Conservation (phyloP, 2,329 filamentous ascomycete genomes). For the Aspergillus melleus region DNA sequence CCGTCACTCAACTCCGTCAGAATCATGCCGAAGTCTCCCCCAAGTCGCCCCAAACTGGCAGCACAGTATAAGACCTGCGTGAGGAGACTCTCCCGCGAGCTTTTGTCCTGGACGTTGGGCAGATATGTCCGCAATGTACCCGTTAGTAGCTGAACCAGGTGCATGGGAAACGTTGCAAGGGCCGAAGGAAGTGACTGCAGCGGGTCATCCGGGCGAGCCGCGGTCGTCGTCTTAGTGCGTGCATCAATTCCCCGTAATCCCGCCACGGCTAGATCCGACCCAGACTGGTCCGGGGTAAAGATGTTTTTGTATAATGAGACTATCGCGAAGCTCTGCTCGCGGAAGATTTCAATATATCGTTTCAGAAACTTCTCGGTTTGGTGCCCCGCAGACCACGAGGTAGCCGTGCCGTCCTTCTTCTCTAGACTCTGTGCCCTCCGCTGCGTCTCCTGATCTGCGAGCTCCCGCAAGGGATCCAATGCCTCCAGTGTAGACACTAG, state of each 20-base stretch:
- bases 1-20: slow-evolving; percentile 61
- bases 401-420: slow-evolving; percentile 23
- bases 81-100: slow-evolving; percentile 79
- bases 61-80: slow-evolving; percentile 94
- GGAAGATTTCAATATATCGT: slow-evolving; percentile 93
- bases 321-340: slow-evolving; percentile 95
- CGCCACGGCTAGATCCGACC: slow-evolving; percentile 30
- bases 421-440: slow-evolving; percentile 39
- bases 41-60: slow-evolving; percentile 82
- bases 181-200: slow-evolving; percentile 67
- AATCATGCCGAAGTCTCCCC: slow-evolving; percentile 89
- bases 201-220: slow-evolving; percentile 27
- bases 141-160: slow-evolving; percentile 77
- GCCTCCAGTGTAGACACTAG: slow-evolving; percentile 78
- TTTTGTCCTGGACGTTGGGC: slow-evolving; percentile 76
- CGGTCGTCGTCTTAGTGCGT: slow-evolving; percentile 25
- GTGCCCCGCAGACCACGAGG: slow-evolving; percentile 61
- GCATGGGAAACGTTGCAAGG: slow-evolving; percentile 78
- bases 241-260: slow-evolving; percentile 30
- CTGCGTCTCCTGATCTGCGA: slow-evolving; percentile 81
- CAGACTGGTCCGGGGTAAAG: slow-evolving; percentile 62
- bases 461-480: slow-evolving; percentile 77
- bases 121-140: slow-evolving; percentile 75
- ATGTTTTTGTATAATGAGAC: slow-evolving; percentile 93
- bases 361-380: slow-evolving; percentile 95